Evolutionary conservation across 1,139 yeast species (phyloP).

Genomic region (Yueomyces sp.): DNA sequence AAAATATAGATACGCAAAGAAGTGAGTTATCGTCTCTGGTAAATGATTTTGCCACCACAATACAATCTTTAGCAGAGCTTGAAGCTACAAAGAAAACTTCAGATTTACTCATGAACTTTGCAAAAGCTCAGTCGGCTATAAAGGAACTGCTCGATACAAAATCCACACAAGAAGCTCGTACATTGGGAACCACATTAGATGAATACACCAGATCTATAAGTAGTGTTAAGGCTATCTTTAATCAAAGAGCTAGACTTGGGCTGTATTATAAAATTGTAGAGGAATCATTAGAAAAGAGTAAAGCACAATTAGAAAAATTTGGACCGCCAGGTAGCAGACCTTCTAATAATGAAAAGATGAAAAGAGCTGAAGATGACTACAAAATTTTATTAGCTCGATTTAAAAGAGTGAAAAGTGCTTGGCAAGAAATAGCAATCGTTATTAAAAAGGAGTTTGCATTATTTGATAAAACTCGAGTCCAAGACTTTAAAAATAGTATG

Average conservation of each 20-base stretch:
- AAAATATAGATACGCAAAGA: conserved; percentile 62
- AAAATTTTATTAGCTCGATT: conserved; percentile 27
- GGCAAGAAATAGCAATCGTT: not conserved
- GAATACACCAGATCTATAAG: conserved; percentile 73
- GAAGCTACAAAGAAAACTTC: conserved; percentile 65
- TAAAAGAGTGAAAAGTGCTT: conserved; percentile 3
- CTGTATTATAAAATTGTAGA: conserved; percentile 45
- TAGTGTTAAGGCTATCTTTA: conserved; percentile 62
- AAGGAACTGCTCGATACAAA: conserved; percentile 69
- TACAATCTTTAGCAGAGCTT: conserved; percentile 50
- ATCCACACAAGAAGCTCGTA: conserved; percentile 74
- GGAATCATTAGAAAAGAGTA: conserved; percentile 35
- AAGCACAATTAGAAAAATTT: conserved; percentile 39
- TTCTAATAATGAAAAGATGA: conserved; percentile 52
- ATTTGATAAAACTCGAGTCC: conserved; percentile 36
- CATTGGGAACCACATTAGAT: conserved; percentile 77
- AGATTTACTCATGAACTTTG: conserved; percentile 49
- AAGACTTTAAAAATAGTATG: conserved; percentile 79
- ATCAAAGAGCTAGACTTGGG: conserved; percentile 62
- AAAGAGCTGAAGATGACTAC: conserved; percentile 43
- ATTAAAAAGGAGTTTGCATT: not conserved
- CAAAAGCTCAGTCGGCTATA: conserved; percentile 58
- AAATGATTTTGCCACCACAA: conserved; percentile 45
- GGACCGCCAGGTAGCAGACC: conserved; percentile 34
- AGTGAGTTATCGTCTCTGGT: conserved; percentile 57